Evolutionary conservation across 805 yeast species (phyloP).

Genomic region (Vanderwaltozyma polyspora): DNA sequence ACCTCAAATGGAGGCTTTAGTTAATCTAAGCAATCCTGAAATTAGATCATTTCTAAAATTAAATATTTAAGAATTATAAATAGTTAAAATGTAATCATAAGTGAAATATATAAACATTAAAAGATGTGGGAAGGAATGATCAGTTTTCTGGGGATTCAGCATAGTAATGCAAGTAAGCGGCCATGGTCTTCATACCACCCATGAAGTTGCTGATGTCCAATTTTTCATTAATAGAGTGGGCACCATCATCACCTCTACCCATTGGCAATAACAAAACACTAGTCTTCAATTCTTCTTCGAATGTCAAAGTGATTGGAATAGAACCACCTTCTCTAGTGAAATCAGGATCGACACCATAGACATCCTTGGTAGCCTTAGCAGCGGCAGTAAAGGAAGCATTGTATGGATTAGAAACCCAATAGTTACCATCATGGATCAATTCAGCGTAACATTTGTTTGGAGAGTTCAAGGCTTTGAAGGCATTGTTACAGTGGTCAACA

Average conservation of each 20-base stretch:
- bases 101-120: background rate
- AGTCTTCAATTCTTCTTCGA: slow-evolving; percentile 77
- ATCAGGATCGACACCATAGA: slow-evolving; percentile 93
- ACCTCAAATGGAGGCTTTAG: too few relatives aligned
- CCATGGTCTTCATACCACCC: slow-evolving; percentile 85
- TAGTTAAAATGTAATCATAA: too few relatives aligned
- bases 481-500: slow-evolving; percentile 52
- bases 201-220: slow-evolving; percentile 79
- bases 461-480: slow-evolving; percentile 57
- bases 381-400: slow-evolving; percentile 93
- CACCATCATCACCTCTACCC: slow-evolving; percentile 99
- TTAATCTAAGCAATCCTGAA: too few relatives aligned
- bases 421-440: slow-evolving; percentile 87
- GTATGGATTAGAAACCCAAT: slow-evolving; percentile 93
- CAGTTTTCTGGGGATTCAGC: slow-evolving; percentile 31
- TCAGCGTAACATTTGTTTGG: slow-evolving; percentile 65
- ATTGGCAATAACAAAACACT: slow-evolving; percentile 85
- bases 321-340: slow-evolving; percentile 99
- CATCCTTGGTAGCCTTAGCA: slow-evolving; percentile 82
- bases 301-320: slow-evolving; percentile 90
- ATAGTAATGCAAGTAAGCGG: slow-evolving; percentile 87
- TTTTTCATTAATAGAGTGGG: slow-evolving; percentile 96
- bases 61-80: too few relatives aligned
- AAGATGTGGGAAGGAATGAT: background rate
- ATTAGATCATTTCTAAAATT: too few relatives aligned